phyloP scores from a whole-genome alignment of 768 basidiomycete species.

The Asterophora lycoperdoides region DNA sequence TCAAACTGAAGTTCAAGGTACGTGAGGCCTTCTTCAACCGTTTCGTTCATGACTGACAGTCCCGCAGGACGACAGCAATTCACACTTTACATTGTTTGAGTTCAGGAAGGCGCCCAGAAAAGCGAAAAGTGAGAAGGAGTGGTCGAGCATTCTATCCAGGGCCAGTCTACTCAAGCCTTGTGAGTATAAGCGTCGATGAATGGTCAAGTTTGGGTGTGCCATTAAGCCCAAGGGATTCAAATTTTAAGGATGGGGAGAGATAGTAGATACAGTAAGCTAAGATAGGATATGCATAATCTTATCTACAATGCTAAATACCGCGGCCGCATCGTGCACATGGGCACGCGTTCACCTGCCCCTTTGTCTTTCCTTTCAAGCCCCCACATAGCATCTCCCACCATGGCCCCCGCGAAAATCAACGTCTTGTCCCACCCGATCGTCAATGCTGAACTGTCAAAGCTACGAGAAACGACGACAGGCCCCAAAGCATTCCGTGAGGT shows the following conservation, averaged over 20 bases:
- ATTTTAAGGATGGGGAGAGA: conserved; percentile 3
- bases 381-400: conserved; percentile 10
- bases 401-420: conserved; percentile 34
- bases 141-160: conserved; percentile 49
- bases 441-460: conserved; percentile 67
- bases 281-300: not conserved
- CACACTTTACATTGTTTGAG: conserved; percentile 82
- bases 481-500: conserved; percentile 82
- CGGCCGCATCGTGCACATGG: not conserved
- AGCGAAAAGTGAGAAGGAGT: conserved; percentile 52
- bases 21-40: conserved; percentile 1
- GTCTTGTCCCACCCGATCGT: conserved; percentile 68
- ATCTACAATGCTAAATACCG: conserved; percentile 1
- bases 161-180: conserved; percentile 75
- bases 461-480: conserved; percentile 55
- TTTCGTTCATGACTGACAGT: not conserved
- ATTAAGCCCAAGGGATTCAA: no score
- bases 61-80: conserved; percentile 70
- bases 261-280: conserved; percentile 11
- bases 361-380: not conserved
- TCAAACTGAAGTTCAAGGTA: conserved; percentile 68
- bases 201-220: not conserved
- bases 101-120: conserved; percentile 60
- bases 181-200: conserved; percentile 84
- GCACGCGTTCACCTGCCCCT: not conserved